phyloP scores from a whole-genome alignment of 1,284 basidiomycete species.

The Phylloporus gajari region DNA sequence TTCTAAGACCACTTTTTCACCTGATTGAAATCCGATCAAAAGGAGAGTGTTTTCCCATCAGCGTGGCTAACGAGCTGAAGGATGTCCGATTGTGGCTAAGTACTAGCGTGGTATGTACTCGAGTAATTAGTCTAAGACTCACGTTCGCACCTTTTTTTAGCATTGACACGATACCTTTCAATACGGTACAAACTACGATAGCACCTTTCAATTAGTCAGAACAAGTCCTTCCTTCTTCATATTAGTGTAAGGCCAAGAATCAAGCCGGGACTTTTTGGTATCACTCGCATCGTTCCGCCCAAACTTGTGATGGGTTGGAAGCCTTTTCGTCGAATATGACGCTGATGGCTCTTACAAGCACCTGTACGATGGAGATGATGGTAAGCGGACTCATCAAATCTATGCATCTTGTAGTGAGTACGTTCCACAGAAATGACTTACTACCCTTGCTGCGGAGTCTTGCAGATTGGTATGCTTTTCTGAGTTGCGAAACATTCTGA shows the following conservation, averaged over 20 bases:
- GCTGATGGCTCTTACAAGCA: constrained; percentile 45
- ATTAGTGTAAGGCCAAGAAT: constrained; percentile 44
- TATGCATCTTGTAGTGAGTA: neutral
- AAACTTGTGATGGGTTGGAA: constrained; percentile 44
- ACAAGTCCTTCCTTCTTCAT: constrained; percentile 50
- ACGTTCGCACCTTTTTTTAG: constrained; percentile 39
- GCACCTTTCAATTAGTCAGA: constrained; percentile 50
- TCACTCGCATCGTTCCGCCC: constrained; percentile 48
- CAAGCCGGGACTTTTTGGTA: constrained; percentile 56
- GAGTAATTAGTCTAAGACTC: constrained; percentile 33
- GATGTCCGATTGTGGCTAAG: constrained; percentile 44
- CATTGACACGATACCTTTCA: constrained; percentile 52
- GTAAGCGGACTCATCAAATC: constrained; percentile 27
- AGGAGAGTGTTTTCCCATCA: constrained; percentile 37
- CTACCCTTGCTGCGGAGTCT: no score
- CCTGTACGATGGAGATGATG: constrained; percentile 51
- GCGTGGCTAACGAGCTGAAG: constrained; percentile 44
- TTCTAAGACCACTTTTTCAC: neutral
- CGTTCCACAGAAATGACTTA: constrained; percentile 40
- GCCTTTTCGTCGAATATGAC: constrained; percentile 47
- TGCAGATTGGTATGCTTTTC: constrained; percentile 36
- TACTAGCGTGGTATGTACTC: constrained; percentile 43
- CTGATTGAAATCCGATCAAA: constrained; percentile 49
- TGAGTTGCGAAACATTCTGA: neutral
- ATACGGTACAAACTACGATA: constrained; percentile 40